Base-by-base conservation (phyloP, 805 yeast genomes). In the Priceomyces medius region DNA sequence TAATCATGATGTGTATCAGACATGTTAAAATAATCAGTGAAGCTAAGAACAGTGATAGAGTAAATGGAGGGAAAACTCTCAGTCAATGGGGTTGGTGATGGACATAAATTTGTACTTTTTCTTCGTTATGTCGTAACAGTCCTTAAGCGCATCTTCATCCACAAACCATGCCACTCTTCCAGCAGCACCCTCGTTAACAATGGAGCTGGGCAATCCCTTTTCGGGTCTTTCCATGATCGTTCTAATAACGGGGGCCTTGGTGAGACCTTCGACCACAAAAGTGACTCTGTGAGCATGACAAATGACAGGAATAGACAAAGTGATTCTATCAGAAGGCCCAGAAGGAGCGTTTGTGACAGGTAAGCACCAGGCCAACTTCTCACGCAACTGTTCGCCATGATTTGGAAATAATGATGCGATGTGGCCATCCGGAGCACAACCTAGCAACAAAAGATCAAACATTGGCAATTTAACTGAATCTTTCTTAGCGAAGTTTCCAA, bases 381-480 rank as follows among this genome's bases (percentile, higher is more conserved):
- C 99, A 58, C 97, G 77, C 50, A 91, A 71, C 42, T 86, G 84
- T 51, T 87, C 93, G 27, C 74, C 74, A 56, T 87, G 93, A 59
- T 85, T 84, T 17, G 99, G 99, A 73, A 91, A 91, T 42, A 91
- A 76, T n/a, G 96, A 88, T 39, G 97, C 96, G 57, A 88, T 87
- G 63, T 91, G 99, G 17, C 99, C 99, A 63, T 91, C 99, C 2
- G 98, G 98, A 0, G 99, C 99, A 73, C 98, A 91, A 19, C 99
- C 99, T 44, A 93, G 73, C 50, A 93, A 71, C 47, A 93, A 77
- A 40, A 93, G 68, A 63, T 93, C 98, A 67, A 93, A 91, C 80
- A 88, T 82, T 45, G 99, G 99, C 47, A 91, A 75, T 66, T 90
- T 89, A 42, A 93, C 99, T 13, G 96, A 84, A 64, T 93, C 98